A percentile compares a stretch with the other conserved stretches of the same genome.
Conservation (phyloP, 164 flowering plant genomes). For the Vitis vinifera region DNA sequence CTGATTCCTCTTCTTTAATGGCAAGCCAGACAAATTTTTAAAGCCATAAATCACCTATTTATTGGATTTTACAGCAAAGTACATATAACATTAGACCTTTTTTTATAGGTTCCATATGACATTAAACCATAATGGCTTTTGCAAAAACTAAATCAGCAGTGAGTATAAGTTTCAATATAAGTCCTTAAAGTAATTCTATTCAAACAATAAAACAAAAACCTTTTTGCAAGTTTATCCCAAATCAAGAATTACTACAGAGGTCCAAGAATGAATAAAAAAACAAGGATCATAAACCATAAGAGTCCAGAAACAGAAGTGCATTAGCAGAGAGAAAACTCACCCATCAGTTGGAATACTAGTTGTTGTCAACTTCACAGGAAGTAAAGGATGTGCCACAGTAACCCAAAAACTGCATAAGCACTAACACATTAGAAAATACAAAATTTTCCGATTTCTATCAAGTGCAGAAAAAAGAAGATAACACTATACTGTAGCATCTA, state of each 20-base stretch:
- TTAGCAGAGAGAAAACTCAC: conserved; percentile 36
- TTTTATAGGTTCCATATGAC: too few relatives aligned
- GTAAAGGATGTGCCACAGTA: conserved; percentile 60
- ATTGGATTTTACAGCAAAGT: too few relatives aligned
- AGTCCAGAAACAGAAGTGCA: not conserved
- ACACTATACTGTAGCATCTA: not conserved
- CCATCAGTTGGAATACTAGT: conserved; percentile 76
- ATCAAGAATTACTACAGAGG: not conserved
- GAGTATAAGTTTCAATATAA: too few relatives aligned
- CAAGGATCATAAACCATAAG: not conserved
- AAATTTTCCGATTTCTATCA: not conserved
- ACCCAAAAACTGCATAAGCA: conserved; percentile 71
- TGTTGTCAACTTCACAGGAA: conserved; percentile 70
- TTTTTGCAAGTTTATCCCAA: too few relatives aligned
- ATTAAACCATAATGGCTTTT: too few relatives aligned
- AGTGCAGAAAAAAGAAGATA: not conserved
- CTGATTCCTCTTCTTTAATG: too few relatives aligned
- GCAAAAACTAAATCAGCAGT: too few relatives aligned
- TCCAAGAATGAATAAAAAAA: not conserved
- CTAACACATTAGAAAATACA: not conserved
- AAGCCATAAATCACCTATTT: too few relatives aligned
- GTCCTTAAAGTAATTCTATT: too few relatives aligned
- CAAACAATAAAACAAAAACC: too few relatives aligned
- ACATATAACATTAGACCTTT: too few relatives aligned
- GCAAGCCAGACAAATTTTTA: too few relatives aligned